Evolutionary conservation across 1,139 yeast genomes (phyloP).

Genomic region (Scheffersomyces illinoinensis): DNA sequence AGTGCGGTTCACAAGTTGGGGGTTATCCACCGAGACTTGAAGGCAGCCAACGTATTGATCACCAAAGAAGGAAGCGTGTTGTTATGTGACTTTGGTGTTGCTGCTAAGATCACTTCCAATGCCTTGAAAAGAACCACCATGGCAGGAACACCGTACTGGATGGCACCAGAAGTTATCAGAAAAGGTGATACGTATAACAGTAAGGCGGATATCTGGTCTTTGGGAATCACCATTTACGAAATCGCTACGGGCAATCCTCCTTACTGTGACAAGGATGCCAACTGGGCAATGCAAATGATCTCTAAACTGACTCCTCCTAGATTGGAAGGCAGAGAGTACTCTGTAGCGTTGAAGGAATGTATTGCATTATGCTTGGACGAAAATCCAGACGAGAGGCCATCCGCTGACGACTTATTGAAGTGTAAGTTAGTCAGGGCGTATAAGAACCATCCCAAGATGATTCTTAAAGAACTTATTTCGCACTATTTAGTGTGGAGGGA

Average conservation of each 20-base stretch:
- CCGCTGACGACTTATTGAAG: slow-evolving; percentile 81
- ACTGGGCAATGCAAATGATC: slow-evolving; percentile 91
- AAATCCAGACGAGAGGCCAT: slow-evolving; percentile 82
- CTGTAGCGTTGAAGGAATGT: slow-evolving; percentile 76
- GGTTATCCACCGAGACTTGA: slow-evolving; percentile 92
- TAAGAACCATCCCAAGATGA: slow-evolving; percentile 57
- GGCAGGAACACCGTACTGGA: slow-evolving; percentile 99
- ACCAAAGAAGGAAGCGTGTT: slow-evolving; percentile 88
- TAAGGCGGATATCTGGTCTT: slow-evolving; percentile 90
- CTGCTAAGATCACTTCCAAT: slow-evolving; percentile 80
- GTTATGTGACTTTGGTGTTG: slow-evolving; percentile 96
- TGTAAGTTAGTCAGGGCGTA: slow-evolving; percentile 69
- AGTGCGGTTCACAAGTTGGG: slow-evolving; percentile 84
- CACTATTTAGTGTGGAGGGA: slow-evolving; percentile 83
- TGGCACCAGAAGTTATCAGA: slow-evolving; percentile 97
- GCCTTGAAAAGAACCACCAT: slow-evolving; percentile 81
- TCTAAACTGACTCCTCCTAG: slow-evolving; percentile 94
- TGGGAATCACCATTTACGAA: slow-evolving; percentile 92
- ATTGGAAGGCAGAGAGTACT: slow-evolving; percentile 84
- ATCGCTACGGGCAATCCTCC: slow-evolving; percentile 98
- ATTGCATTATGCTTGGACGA: slow-evolving; percentile 93
- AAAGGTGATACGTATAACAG: slow-evolving; percentile 87
- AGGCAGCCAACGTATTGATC: slow-evolving; percentile 91
- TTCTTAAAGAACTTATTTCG: slow-evolving; percentile 75
- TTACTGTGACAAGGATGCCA: slow-evolving; percentile 90